These are phyloP conservation scores for Aspergillus steynii DNA, from an alignment of 495 filamentous ascomycete genomes.

Conservation along the genomic window DNA sequence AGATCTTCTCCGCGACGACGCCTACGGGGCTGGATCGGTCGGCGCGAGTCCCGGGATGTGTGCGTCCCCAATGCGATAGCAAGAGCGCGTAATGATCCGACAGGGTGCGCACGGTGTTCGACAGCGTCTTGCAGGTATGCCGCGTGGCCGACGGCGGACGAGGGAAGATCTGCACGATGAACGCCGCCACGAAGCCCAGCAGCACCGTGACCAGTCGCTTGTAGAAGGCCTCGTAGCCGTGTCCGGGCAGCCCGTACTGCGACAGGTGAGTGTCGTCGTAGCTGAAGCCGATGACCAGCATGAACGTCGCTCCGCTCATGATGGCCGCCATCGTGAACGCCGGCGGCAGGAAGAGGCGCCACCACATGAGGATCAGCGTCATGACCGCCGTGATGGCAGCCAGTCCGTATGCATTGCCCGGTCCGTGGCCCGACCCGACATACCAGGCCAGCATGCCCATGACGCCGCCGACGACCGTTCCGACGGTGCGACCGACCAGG, in stretches of 20 bases:
- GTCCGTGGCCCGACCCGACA: conserved; percentile 39
- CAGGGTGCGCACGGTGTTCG: conserved; percentile 33
- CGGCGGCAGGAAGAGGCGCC: conserved; percentile 32
- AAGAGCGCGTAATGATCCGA: conserved; percentile 45
- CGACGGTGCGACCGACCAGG: conserved; percentile 29
- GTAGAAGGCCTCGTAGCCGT: conserved; percentile 43
- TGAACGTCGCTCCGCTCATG: conserved; percentile 38
- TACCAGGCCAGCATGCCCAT: conserved; percentile 43
- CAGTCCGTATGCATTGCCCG: conserved; percentile 41
- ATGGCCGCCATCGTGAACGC: conserved; percentile 30
- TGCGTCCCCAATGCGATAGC: conserved; percentile 35
- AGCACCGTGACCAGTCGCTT: conserved; percentile 39
- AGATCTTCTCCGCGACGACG: conserved; percentile 28
- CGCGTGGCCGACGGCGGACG: conserved; percentile 40
- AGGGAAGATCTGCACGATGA: conserved; percentile 42
- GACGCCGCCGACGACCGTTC: conserved; percentile 40
- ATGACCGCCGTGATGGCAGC: conserved; percentile 36
- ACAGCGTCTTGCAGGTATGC: conserved; percentile 40
- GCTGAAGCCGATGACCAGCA: conserved; percentile 38
- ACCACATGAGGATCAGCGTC: conserved; percentile 35
- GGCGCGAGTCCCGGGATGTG: background rate
- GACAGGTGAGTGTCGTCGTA: conserved; percentile 37
- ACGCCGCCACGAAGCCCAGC: conserved; percentile 35
- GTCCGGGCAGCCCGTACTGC: conserved; percentile 38
- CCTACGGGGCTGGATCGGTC: conserved; percentile 17